Base-by-base conservation (phyloP, 2,329 filamentous ascomycete species). In the Incumbomyces delicatus region DNA sequence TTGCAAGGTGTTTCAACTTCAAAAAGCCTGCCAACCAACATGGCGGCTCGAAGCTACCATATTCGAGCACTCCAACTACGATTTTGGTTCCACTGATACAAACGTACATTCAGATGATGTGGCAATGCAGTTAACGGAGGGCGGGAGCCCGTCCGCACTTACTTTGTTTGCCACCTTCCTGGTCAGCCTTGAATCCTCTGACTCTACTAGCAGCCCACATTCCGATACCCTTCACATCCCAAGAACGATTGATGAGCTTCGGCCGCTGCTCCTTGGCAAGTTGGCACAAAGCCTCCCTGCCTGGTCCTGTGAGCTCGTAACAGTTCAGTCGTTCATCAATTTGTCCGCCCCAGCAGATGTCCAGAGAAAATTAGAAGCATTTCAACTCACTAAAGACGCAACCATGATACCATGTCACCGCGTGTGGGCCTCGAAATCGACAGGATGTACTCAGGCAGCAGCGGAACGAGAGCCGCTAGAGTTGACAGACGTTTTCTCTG, bases 361-460 rank as follows among this genome's bases (percentile, higher is more conserved):
- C 17, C 14, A 34, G 10, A 20, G 14, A 29, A 13, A 7, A 8
- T 14, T 37, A n/a, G 33, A 38, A 13, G 16, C n/a, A 29, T 32
- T 27, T 13, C 8, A 3, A 8, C 16, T 45, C 22, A 31, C 31
- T 3, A 34, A 30, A 14, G 18, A 38, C 6, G 18, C 42, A 17
- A 38, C 42, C 6, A 18, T 37, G 12, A 33, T 45, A 10, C 42
- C 42, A 20, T 45, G 42, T 35, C 4, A 30, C 14, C 42, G 38
- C 16, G 42, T 45, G 5, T 45, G 42, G 42, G 22, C 33, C 7
- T 42, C 40, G n/a, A 32, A 27, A 27, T 27, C 22, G 22, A 27
- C 8, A 27, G 8, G 22, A 27, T 8, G 8, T 27, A 8, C 8
- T 27, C 22, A 27, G 8, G 8, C 5, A 27, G 22, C 22, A 27